These are phyloP conservation scores for Raddia guianensis DNA, from an alignment of 176 grass and related monocot genomes.

Conservation along the genomic window DNA sequence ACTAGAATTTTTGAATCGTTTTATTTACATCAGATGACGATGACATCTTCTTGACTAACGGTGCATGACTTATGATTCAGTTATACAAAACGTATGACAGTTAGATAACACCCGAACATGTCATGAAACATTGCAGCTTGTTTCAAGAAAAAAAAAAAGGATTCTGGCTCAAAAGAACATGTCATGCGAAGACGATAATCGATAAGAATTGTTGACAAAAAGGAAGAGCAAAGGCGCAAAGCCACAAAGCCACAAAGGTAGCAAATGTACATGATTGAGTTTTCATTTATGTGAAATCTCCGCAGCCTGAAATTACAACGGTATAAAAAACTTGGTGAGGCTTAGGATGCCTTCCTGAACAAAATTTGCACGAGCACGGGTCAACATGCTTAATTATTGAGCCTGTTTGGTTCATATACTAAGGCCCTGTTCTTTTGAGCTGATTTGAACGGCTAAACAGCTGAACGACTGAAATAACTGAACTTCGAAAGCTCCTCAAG, in stretches of 20 bases:
- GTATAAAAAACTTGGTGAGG: too few species aligned
- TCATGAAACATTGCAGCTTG: neutral
- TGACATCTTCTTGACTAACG: neutral
- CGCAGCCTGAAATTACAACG: neutral
- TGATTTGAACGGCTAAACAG: too few species aligned
- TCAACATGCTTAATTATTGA: too few species aligned
- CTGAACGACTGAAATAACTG: too few species aligned
- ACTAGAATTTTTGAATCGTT: neutral
- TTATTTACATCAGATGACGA: conserved; percentile 8
- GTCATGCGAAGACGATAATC: neutral
- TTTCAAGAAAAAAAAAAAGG: too few species aligned
- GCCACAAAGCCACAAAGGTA: neutral
- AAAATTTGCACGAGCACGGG: too few species aligned
- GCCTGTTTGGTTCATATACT: too few species aligned
- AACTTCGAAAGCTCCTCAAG: too few species aligned
- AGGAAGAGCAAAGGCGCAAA: neutral
- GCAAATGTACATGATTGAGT: neutral
- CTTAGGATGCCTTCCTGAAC: too few species aligned
- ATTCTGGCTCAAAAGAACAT: neutral
- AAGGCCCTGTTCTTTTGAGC: too few species aligned
- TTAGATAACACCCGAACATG: neutral
- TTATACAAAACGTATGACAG: conserved; percentile 25
- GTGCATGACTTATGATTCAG: neutral
- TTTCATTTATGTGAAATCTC: neutral
- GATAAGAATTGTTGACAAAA: neutral